Evolutionary conservation across 228 moss, liverwort and hornwort genomes (phyloP), one percentile per base, ranked within the genome.

Genomic region (Sphagnum magellanicum): DNA sequence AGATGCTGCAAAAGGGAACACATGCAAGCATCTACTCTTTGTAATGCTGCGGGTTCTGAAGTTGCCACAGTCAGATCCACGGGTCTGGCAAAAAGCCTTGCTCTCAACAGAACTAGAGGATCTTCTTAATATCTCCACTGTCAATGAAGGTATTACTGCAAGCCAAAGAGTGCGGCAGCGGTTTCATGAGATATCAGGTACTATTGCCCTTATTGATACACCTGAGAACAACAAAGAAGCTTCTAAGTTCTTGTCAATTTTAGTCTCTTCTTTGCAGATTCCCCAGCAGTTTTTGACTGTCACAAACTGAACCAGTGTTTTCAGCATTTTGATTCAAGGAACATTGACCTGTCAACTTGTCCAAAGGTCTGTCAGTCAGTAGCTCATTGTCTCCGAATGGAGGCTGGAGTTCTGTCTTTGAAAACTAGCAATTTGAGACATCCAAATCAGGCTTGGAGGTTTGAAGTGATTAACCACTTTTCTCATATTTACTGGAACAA

Each of bases 1-100:
- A 53, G 91, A 94, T 73, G 91, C 86, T 53, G 86, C 84, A 4
- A 85, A 75, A 64, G 84, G 88, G 48, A 73, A 86, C 48, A 71
- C 79, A 1, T 94, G 91, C 77, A 91, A 94, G 75, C 90, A 94
- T 60, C 68, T 86, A 6, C 73, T 94, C 57, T 94, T 94, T 59
- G 86, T 94, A 15, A 94, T 94, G 91, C 67, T 94, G 71, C 84
- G 91, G 72, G 94, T 94, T 60, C 86, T 94, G 50, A 88, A 90
- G 81, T 64, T 94, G 63, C 73, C 85, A 51, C 59, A 79, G 57
- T 66, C 74, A 6, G 91, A 94, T 70, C 78, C 91, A 16, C 78
- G 90, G 52, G 84, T 91, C 49, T 94, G 90, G 89, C 94, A 94
- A 61, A 94, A 79, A 68, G 86, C 90, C 4, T 86, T 90, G 71